Base-by-base conservation (phyloP, 257 asterid genomes). In the Fraxinus excelsior region DNA sequence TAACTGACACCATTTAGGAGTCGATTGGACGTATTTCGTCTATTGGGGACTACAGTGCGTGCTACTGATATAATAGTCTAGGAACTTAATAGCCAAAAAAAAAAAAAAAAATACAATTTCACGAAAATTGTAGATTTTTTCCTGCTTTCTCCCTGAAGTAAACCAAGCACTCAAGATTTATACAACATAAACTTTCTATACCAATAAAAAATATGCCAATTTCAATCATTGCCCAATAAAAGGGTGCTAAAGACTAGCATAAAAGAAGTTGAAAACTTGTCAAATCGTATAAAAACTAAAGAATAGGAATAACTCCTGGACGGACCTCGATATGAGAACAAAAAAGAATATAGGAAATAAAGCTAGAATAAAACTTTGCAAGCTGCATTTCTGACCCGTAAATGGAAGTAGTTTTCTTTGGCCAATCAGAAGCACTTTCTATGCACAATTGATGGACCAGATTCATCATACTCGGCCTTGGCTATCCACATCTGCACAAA, bases 391-490 rank as follows among this genome's bases (percentile, higher is more conserved):
- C 29, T 60, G 12, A 10, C 16, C 67, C 31, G 14, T 60, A 60
- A 60, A 23, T 19, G 12, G 7, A 3, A 23, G 67, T 60, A 25
- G 65, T 7, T 51, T 51, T 60, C 67, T 23, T 25, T 60, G 67
- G 67, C 67, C 67, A 60, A 10, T 60, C 31, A 60, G 67, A 60
- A 60, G 67, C 32, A 60, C 67, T 60, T 60, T 19, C 67, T 60
- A 60, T 60, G 67, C 67, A 60, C 32, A 60, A 60, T 60, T 8
- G 67, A 60, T 2, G 34, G 67, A 60, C 67, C 67, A 11, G 67
- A 60, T 18, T 60, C 67, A 19, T 60, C 67, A 60, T 60, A 60
- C 67, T 60, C 67, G 16, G 67, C 34, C 67, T 60, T 60, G 31
- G 19, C 67, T 11, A 58, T 58, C 67, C 67, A 58, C 67, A 21